Conservation (phyloP, 306 rosid species). For the Urtica urens region DNA sequence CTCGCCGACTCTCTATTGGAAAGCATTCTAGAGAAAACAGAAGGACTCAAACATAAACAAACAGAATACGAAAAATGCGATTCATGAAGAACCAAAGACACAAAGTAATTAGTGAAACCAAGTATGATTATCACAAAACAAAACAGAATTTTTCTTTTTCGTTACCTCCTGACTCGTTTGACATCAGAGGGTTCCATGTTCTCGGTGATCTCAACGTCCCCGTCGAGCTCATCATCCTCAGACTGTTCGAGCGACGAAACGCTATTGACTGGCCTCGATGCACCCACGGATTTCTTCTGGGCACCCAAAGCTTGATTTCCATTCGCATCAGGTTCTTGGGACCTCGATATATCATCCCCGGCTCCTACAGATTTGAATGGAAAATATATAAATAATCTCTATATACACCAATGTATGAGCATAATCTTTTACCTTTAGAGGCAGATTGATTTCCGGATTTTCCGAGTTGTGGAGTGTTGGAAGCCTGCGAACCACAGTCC, state of each 20-base stretch:
- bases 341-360: constrained; percentile 43
- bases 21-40: constrained; percentile 64
- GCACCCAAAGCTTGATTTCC: constrained; percentile 34
- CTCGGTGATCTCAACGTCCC: constrained; percentile 51
- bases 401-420: neutral
- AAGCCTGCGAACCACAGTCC: constrained; percentile 48
- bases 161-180: constrained; percentile 94
- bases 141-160: constrained; percentile 17
- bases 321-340: constrained; percentile 42
- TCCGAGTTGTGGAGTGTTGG: constrained; percentile 37
- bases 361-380: constrained; percentile 38
- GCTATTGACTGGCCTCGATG: constrained; percentile 41
- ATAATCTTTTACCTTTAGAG: constrained; percentile 50
- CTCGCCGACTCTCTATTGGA: constrained; percentile 97
- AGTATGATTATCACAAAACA: constrained; percentile 1
- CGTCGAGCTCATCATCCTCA: constrained; percentile 79
- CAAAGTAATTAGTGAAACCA: neutral
- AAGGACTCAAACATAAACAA: neutral
- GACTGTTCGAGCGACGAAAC: constrained; percentile 76
- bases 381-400: too few species aligned
- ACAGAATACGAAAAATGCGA: neutral
- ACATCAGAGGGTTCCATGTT: constrained; percentile 58
- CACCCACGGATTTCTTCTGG: constrained; percentile 31
- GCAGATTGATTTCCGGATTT: constrained; percentile 34
- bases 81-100: neutral